Conservation (phyloP, 805 yeast genomes). For the Starmera caribaea region DNA sequence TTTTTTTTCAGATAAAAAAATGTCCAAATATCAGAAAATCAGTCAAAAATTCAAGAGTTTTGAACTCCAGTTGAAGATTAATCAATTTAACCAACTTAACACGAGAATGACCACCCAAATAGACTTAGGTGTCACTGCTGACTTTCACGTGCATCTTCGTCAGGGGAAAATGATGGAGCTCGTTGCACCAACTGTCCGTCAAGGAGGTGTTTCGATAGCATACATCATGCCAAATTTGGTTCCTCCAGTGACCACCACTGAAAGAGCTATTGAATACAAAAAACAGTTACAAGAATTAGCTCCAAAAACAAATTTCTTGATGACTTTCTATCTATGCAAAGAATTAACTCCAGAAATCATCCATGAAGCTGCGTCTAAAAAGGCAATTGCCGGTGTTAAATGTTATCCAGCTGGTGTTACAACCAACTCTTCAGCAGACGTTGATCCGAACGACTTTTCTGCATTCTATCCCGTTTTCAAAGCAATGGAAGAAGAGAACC, state of each 20-base stretch:
- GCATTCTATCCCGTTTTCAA: conserved; percentile 83
- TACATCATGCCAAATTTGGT: conserved; percentile 94
- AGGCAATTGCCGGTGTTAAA: conserved; percentile 78
- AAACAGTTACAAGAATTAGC: conserved; percentile 49
- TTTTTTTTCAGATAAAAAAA: no score
- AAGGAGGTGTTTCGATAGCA: conserved; percentile 87
- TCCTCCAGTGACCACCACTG: conserved; percentile 82
- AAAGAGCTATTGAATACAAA: conserved; percentile 64
- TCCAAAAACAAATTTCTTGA: conserved; percentile 78
- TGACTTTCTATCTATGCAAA: conserved; percentile 78
- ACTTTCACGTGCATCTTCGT: conserved; percentile 93
- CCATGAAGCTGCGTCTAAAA: conserved; percentile 60
- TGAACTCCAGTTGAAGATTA: no score
- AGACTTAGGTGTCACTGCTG: conserved; percentile 67
- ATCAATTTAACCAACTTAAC: no score
- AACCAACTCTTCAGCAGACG: conserved; percentile 90
- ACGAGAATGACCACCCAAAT: conserved; percentile 4
- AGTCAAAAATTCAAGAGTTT: no score
- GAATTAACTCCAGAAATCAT: conserved; percentile 82
- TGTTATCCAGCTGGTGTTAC: conserved; percentile 99
- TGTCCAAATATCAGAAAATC: no score
- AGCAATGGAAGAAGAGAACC: conserved; percentile 70
- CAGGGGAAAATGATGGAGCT: conserved; percentile 90
- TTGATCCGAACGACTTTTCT: conserved; percentile 85
- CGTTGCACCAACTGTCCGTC: conserved; percentile 80